These are phyloP conservation scores for Yamadazyma sp. DNA, from an alignment of 805 yeast species.

Conservation along the genomic window DNA sequence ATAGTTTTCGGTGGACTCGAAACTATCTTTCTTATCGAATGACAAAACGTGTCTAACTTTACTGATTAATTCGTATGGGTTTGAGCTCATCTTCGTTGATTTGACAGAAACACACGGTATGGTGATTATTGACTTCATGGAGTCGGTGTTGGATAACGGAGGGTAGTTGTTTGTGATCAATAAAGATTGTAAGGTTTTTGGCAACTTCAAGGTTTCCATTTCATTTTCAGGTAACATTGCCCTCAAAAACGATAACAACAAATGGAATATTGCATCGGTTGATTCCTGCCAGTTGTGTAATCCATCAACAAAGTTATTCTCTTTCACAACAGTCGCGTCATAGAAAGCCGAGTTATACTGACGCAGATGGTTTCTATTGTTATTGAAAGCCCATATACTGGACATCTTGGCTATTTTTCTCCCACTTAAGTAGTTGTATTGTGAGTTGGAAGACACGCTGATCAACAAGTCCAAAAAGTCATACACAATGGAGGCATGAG, in stretches of 20 bases:
- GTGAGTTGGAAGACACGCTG: constrained; percentile 74
- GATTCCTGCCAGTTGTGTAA: constrained; percentile 75
- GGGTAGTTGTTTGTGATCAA: constrained; percentile 71
- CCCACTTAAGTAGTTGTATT: constrained; percentile 74
- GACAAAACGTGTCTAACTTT: constrained; percentile 51
- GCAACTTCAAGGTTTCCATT: constrained; percentile 55
- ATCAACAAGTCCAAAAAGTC: constrained; percentile 83
- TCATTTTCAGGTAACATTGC: constrained; percentile 74
- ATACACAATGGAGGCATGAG: constrained; percentile 86
- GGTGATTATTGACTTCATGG: constrained; percentile 40
- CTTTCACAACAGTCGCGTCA: constrained; percentile 35
- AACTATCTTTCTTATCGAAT: constrained; percentile 68
- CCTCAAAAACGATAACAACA: constrained; percentile 71
- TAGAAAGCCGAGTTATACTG: constrained; percentile 32
- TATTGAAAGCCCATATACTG: constrained; percentile 80
- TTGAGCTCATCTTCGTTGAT: constrained; percentile 48
- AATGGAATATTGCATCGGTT: constrained; percentile 82
- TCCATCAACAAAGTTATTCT: constrained; percentile 60
- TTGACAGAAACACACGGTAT: constrained; percentile 64
- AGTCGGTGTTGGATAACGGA: constrained; percentile 49
- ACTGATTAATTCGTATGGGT: constrained; percentile 58
- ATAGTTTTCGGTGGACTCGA: constrained; percentile 75
- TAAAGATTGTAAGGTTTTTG: constrained; percentile 64
- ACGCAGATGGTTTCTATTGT: constrained; percentile 11
- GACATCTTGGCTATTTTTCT: constrained; percentile 78